Evolutionary conservation across 352 stramenopile genomes (phyloP).

Genomic region (Thalassiosira delicatula): DNA sequence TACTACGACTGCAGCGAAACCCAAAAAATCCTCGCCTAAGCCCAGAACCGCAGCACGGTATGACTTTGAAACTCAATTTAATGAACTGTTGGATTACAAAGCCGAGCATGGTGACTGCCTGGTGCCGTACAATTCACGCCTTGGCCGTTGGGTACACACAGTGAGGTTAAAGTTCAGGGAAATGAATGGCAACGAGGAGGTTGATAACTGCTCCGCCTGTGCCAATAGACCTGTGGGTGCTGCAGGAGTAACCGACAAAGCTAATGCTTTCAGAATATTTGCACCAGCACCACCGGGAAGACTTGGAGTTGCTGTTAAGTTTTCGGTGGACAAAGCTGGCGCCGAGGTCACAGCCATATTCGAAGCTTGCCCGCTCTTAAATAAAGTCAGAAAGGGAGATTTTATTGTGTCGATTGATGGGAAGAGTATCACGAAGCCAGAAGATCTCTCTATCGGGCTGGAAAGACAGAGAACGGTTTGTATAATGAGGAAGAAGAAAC

Average conservation of each 20-base stretch:
- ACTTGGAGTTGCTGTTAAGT: slow-evolving; percentile 10
- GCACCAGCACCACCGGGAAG: not conserved
- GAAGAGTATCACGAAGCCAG: not conserved
- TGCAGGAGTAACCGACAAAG: not conserved
- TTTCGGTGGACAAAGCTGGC: not conserved
- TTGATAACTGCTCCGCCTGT: not conserved
- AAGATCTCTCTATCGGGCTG: slow-evolving; percentile 6
- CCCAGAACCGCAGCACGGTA: too few relatives aligned
- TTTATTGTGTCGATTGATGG: not conserved
- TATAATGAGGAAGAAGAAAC: not conserved
- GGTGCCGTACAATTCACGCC: not conserved
- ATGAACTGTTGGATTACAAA: not conserved
- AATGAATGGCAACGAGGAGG: not conserved
- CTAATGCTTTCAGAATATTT: not conserved
- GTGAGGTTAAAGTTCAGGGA: not conserved
- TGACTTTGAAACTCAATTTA: not conserved
- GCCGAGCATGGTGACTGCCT: not conserved
- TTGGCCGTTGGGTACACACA: not conserved
- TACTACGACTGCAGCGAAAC: not conserved
- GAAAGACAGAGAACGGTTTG: not conserved
- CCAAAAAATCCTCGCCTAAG: not conserved
- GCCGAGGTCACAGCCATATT: not conserved
- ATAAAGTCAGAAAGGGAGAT: not conserved
- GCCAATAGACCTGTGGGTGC: not conserved
- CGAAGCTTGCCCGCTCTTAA: not conserved